Evolutionary conservation across 2,329 filamentous ascomycete species (phyloP).

Genomic region (Xylaria sp.): DNA sequence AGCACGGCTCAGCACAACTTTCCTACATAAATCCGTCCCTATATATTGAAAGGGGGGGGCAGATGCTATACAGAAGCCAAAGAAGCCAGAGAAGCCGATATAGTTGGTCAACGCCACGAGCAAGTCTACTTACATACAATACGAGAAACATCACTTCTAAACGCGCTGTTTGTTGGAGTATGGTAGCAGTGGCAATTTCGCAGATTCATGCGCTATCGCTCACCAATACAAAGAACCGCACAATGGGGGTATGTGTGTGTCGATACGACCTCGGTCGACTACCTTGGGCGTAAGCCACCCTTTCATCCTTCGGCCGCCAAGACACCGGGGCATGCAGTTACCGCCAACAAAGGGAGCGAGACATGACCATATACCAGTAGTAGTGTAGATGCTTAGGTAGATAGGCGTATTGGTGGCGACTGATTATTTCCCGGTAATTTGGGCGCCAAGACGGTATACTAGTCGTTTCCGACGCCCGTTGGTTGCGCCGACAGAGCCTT

Average conservation of each 20-base stretch:
- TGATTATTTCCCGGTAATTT: conserved; percentile 7
- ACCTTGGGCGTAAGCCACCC: conserved; percentile 27
- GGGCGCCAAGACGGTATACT: conserved; percentile 14
- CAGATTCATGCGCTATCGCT: conserved; percentile 28
- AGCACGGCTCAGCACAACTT: neutral
- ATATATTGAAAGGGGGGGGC: neutral
- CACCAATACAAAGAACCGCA: neutral
- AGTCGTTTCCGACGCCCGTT: neutral
- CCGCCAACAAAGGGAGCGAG: neutral
- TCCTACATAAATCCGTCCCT: neutral
- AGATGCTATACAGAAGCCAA: neutral
- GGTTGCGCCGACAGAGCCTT: neutral
- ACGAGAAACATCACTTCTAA: neutral
- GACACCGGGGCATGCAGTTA: conserved; percentile 9
- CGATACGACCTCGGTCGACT: conserved; percentile 28
- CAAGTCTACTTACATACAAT: no score
- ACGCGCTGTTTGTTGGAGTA: conserved; percentile 1
- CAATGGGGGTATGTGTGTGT: conserved; percentile 20
- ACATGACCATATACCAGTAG: no score
- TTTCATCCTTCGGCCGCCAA: conserved; percentile 11
- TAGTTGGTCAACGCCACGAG: neutral
- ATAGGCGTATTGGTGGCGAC: neutral
- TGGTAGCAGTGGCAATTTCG: conserved; percentile 28
- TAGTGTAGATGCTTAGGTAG: no score
- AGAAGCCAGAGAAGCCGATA: neutral